phyloP scores from a whole-genome alignment of 2,329 filamentous ascomycete genomes.

The Aspergillus ustus region DNA sequence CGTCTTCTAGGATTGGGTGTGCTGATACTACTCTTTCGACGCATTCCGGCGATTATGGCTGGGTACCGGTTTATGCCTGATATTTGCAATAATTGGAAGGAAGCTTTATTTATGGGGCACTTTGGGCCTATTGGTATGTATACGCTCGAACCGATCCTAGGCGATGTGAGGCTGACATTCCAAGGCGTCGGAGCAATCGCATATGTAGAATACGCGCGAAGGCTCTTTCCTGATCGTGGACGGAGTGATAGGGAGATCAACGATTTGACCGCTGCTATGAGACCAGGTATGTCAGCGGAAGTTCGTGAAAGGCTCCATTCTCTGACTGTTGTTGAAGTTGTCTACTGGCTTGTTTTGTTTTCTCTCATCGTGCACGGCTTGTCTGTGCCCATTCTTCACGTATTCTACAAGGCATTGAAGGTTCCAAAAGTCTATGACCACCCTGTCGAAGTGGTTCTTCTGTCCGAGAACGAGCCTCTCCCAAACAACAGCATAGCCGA shows the following conservation, averaged over 20 bases:
- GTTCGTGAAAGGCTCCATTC: background rate
- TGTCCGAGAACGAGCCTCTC: conserved; percentile 41
- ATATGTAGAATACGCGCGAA: conserved; percentile 52
- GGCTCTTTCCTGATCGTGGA: conserved; percentile 49
- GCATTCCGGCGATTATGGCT: conserved; percentile 60
- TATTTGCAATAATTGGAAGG: conserved; percentile 58
- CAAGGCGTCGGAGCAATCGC: conserved; percentile 50
- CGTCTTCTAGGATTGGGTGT: conserved; percentile 58
- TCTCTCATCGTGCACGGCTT: conserved; percentile 46
- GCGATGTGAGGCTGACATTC: conserved; percentile 1
- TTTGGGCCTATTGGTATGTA: conserved; percentile 50
- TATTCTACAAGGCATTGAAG: conserved; percentile 36
- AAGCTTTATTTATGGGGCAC: conserved; percentile 66
- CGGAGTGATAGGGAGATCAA: conserved; percentile 48
- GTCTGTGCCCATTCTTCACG: conserved; percentile 42
- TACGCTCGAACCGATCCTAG: background rate
- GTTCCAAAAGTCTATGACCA: conserved; percentile 39
- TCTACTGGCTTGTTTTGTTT: conserved; percentile 53
- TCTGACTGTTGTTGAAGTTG: conserved; percentile 34
- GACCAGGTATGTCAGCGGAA: conserved; percentile 35
- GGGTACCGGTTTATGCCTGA: conserved; percentile 61
- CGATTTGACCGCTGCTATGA: conserved; percentile 45
- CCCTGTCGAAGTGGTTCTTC: conserved; percentile 37
- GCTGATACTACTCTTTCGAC: conserved; percentile 59
- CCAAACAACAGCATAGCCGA: conserved; percentile 41